Base-by-base conservation (phyloP, 2,329 filamentous ascomycete genomes). In the Dothideomycetes sp. region DNA sequence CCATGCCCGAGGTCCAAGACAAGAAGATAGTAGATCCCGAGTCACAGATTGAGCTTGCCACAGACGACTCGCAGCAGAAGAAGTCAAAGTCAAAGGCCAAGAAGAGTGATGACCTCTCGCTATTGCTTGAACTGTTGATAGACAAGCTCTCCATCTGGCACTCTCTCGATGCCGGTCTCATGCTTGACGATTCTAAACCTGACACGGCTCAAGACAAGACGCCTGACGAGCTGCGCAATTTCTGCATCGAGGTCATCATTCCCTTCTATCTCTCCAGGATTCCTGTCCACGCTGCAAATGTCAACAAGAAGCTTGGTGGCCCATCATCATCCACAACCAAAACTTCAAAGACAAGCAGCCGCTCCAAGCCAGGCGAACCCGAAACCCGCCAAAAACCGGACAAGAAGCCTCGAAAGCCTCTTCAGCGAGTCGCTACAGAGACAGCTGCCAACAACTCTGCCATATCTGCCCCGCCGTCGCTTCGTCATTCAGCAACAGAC, bases 61-160 rank as follows among this genome's bases (percentile, higher is more conserved):
- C 31, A 15, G 27, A 38, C 7, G 29, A n/a, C n/a, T n/a, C 11
- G 24, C 34, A 37, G 15, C 17, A 27, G 12, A 27, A 8, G 2
- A n/a, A 14, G 11, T 15, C 12, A 5, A 29, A 17, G 18, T 54
- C 53, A 5, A 64, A 62, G 46, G 50, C 57, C 15, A 79, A 74
- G 57, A 83, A 80, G 49, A 75, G 74, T 41, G 73, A 81, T 47
- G 77, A 86, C 49, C 62, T 84, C 5, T 69, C 71, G 1, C 62
- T 77, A 5, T 66, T 84, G 15, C 65, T 87, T 4, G 84, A 89
- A 52, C 66, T 86, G 0, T 73, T 87, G 37, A 74, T 84, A 5
- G 84, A 91, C 57, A 77, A 81, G 34, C 64, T 91, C 17, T 85
- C 81, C 51, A 91, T 91, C 44, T 89, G 84, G 84, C 81, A 88